Evolutionary conservation across 441 rosid species (phyloP).

Genomic region (Euphorbia schlechtendalii): DNA sequence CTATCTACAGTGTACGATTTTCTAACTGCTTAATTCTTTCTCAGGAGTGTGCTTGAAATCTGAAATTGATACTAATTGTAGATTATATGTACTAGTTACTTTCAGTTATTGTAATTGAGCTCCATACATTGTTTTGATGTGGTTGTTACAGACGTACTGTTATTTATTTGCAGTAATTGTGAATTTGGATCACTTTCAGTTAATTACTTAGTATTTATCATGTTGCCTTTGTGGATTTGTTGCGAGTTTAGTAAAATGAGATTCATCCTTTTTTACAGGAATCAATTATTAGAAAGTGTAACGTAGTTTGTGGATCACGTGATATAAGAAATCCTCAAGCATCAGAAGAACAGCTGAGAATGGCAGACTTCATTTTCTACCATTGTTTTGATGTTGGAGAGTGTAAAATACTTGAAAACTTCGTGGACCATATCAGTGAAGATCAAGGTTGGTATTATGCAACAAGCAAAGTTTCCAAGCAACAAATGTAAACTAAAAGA

Average conservation of each 20-base stretch:
- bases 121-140: background rate
- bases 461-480: background rate
- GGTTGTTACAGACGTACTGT: background rate
- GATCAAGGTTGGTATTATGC: constrained; percentile 36
- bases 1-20: too few relatives aligned
- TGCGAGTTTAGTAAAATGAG: background rate
- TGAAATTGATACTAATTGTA: background rate
- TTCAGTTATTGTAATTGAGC: background rate
- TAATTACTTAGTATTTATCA: background rate
- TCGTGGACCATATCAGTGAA: constrained; percentile 41
- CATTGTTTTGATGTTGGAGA: constrained; percentile 41
- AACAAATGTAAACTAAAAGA: background rate
- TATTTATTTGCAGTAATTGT: background rate
- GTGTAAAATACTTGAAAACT: constrained; percentile 22
- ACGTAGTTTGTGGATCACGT: constrained; percentile 44
- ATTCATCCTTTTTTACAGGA: constrained; percentile 30
- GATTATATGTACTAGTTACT: background rate
- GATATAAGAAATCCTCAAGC: constrained; percentile 46
- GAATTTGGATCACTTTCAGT: background rate
- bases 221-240: background rate
- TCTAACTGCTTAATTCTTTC: too few relatives aligned
- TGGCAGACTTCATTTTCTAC: constrained; percentile 41
- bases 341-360: constrained; percentile 26
- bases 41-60: background rate
- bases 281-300: constrained; percentile 39